Percentiles rank a stretch among this genome's conserved stretches.
Evolutionary conservation across 331 rosid species (phyloP).

Genomic region (Rhamnella rubrinervis): DNA sequence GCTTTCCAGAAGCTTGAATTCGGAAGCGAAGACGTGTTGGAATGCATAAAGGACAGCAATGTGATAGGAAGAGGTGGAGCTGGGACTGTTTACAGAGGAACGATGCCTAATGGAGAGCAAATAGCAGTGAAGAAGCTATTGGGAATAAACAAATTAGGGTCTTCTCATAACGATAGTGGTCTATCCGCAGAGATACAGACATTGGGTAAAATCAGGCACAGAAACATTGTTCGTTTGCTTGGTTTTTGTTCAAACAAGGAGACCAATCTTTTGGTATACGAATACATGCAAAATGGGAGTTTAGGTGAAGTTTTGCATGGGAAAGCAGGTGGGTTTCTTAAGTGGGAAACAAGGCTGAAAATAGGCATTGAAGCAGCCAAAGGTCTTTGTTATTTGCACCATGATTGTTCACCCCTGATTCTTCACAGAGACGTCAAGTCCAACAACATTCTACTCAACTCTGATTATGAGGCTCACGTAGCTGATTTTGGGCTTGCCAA

Average conservation of each 20-base stretch:
- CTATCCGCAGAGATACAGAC: conserved; percentile 73
- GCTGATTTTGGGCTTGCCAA: conserved; percentile 93
- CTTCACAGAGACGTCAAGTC: conserved; percentile 86
- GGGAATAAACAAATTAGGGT: conserved; percentile 60
- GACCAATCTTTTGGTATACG: conserved; percentile 73
- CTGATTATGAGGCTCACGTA: conserved; percentile 81
- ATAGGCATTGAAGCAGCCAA: conserved; percentile 84
- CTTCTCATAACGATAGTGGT: conserved; percentile 75
- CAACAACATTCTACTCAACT: conserved; percentile 67
- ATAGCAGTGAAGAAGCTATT: conserved; percentile 76
- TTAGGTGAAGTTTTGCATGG: conserved; percentile 80
- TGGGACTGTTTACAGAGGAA: conserved; percentile 71
- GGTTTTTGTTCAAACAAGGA: conserved; percentile 75
- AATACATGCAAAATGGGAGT: conserved; percentile 81
- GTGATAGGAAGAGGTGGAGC: conserved; percentile 86
- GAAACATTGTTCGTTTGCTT: conserved; percentile 71
- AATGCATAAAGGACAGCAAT: conserved; percentile 68
- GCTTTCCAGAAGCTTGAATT: conserved; percentile 72
- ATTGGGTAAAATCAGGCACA: conserved; percentile 73
- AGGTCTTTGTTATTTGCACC: conserved; percentile 85
- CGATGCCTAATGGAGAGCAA: conserved; percentile 65
- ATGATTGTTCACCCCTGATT: conserved; percentile 83
- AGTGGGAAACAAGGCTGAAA: conserved; percentile 70
- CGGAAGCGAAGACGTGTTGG: conserved; percentile 59
- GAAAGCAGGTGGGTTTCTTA: conserved; percentile 61